Base-by-base conservation (phyloP, 352 stramenopile genomes). In the Phytophthora parvispora region DNA sequence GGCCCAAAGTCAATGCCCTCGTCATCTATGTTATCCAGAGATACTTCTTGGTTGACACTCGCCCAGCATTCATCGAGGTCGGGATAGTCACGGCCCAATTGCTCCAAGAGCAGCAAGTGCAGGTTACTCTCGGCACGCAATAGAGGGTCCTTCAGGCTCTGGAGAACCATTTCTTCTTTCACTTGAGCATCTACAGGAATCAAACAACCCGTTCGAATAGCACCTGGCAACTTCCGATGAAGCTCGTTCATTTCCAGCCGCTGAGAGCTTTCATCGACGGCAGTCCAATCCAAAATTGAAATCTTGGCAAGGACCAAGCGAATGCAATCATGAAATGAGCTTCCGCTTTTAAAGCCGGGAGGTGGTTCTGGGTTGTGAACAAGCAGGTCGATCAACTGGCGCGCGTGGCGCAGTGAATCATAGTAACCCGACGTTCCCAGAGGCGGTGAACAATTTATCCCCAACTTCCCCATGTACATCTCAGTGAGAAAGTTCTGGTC, bases 271-370 rank as follows among this genome's bases (percentile, higher is more conserved):
- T 89, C 80, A 16, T 92, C 82, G 15, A 92, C 64, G 16, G 78
- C 78, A 36, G 87, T 95, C 85, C 87, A 95, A 60, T 93, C 87
- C 40, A 95, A 51, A 27, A 92, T 90, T 16, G 82, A 84, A 4
- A 95, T 89, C 65, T 95, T 95, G 4, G 87, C 80, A 12, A 95
- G 48, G 20, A 93, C 69, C 38, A 92, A 74, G 2, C 83, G 80
- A 53, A 95, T 74, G 56, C 84, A 95, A 45, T 95, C 83, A 22
- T 90, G 69, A 55, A 93, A 92, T 8, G 63, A 75, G 18, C 70
- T 81, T 2, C 84, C 81, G 6, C 49, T 89, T 31, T 63, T 18
- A 49, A 86, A 93, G 9, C 77, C 77, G 18, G 55, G 52, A 1
- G 64, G 59, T 8, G 64, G 25, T 9, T 83, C 69, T 45, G 49